Conservation (phyloP, 176 grass and related monocot genomes). For the Lolium rigidum region DNA sequence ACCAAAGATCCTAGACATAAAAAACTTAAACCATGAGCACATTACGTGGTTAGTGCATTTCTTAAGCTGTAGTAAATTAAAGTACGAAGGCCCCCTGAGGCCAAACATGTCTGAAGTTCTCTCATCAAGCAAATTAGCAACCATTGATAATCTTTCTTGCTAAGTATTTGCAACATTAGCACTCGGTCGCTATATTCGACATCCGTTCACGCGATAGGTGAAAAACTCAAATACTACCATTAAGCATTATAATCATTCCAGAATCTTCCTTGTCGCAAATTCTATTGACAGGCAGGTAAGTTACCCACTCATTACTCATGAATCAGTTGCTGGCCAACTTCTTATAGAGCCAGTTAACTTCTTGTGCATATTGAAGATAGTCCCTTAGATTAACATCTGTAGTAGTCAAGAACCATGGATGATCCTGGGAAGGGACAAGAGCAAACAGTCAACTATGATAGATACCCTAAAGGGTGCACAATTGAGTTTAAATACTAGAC, state of each 20-base stretch:
- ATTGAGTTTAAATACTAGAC: not conserved
- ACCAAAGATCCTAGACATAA: not conserved
- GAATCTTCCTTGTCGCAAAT: slow-evolving; percentile 16
- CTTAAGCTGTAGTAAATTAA: not conserved
- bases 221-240: slow-evolving; percentile 37
- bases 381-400: slow-evolving; percentile 31
- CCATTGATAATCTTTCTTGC: slow-evolving; percentile 27
- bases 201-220: slow-evolving; percentile 26
- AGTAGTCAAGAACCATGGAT: slow-evolving; percentile 22
- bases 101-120: slow-evolving; percentile 32
- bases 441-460: slow-evolving; percentile 24
- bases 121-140: not conserved
- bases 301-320: slow-evolving; percentile 39
- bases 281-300: slow-evolving; percentile 35
- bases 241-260: slow-evolving; percentile 32
- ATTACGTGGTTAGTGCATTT: not conserved
- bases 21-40: not conserved
- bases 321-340: slow-evolving; percentile 37
- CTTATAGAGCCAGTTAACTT: slow-evolving; percentile 49
- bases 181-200: slow-evolving; percentile 26
- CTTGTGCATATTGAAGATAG: slow-evolving; percentile 40
- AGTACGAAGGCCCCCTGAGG: not conserved
- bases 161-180: slow-evolving; percentile 30
- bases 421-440: slow-evolving; percentile 53
- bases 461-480: slow-evolving; percentile 13